These are phyloP conservation scores for Mallotus japonicus DNA, from an alignment of 441 rosid species.

Conservation along the genomic window DNA sequence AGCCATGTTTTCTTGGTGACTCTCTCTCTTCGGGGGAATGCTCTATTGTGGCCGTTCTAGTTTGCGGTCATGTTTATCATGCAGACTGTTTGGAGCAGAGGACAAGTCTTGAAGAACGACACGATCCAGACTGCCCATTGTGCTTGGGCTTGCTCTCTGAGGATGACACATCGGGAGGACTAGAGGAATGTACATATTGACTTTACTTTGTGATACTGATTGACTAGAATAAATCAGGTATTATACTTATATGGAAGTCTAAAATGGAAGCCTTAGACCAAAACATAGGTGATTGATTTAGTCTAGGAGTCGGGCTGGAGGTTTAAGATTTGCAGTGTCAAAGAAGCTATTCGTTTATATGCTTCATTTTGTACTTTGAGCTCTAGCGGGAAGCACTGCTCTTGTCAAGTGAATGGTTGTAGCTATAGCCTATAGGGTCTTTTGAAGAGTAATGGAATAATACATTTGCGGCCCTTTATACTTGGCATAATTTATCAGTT, in stretches of 20 bases:
- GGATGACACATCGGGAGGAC: slow-evolving; percentile 25
- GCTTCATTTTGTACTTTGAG: slow-evolving; percentile 1
- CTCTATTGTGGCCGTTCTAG: slow-evolving; percentile 56
- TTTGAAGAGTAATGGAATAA: neutral
- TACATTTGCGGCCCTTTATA: too few relatives aligned
- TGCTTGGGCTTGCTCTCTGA: slow-evolving; percentile 35
- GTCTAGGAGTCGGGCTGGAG: neutral
- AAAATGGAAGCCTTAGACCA: neutral
- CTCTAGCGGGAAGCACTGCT: neutral
- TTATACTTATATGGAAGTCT: slow-evolving; percentile 11
- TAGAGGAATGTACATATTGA: slow-evolving; percentile 26
- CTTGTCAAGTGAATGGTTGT: neutral
- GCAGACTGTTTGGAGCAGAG: slow-evolving; percentile 60
- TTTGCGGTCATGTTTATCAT: slow-evolving; percentile 64
- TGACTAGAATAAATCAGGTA: slow-evolving; percentile 15
- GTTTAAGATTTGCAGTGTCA: neutral
- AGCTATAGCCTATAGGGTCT: too few relatives aligned
- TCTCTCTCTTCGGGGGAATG: slow-evolving; percentile 35
- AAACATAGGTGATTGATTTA: slow-evolving; percentile 27
- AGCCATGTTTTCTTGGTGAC: slow-evolving; percentile 39
- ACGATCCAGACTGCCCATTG: slow-evolving; percentile 52
- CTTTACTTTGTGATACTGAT: slow-evolving; percentile 13
- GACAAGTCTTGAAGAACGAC: slow-evolving; percentile 39
- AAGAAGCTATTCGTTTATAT: neutral
- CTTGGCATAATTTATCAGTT: too few relatives aligned